Evolutionary conservation across 2,329 filamentous ascomycete species (phyloP).

Genomic region (Beauveria brongniartii): DNA sequence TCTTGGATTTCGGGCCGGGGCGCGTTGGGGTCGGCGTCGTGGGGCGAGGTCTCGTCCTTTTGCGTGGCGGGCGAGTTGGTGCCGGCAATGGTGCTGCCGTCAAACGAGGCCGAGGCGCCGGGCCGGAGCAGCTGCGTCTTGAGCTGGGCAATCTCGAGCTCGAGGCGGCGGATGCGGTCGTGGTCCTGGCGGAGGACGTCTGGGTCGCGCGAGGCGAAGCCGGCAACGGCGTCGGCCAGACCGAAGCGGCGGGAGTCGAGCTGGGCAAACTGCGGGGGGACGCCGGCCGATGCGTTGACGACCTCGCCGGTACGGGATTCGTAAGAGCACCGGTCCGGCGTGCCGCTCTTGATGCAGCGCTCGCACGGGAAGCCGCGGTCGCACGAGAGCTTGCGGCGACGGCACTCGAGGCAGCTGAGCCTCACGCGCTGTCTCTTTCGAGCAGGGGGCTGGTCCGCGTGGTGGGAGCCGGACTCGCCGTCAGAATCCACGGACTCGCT

Average conservation of each 20-base stretch:
- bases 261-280: constrained; percentile 34
- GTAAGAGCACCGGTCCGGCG: constrained; percentile 51
- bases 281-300: constrained; percentile 38
- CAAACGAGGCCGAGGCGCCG: constrained; percentile 30
- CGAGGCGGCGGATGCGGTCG: constrained; percentile 50
- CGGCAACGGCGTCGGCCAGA: constrained; percentile 19
- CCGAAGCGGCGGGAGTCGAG: constrained; percentile 32
- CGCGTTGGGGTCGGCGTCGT: constrained; percentile 25
- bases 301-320: constrained; percentile 47
- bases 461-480: constrained; percentile 19
- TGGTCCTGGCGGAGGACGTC: constrained; percentile 38
- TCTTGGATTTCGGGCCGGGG: constrained; percentile 30
- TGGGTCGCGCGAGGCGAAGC: constrained; percentile 27
- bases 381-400: constrained; percentile 52
- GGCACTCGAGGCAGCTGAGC: constrained; percentile 52
- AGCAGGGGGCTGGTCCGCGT: constrained; percentile 29
- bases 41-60: constrained; percentile 29
- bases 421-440: constrained; percentile 53
- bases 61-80: constrained; percentile 37
- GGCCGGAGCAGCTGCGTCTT: constrained; percentile 43
- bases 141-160: constrained; percentile 51
- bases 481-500: constrained; percentile 33
- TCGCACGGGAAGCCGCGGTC: constrained; percentile 55
- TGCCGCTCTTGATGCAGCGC: constrained; percentile 54
- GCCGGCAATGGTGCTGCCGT: constrained; percentile 42